phyloP scores from a whole-genome alignment of 345 rosid species.

The Litchi chinensis region DNA sequence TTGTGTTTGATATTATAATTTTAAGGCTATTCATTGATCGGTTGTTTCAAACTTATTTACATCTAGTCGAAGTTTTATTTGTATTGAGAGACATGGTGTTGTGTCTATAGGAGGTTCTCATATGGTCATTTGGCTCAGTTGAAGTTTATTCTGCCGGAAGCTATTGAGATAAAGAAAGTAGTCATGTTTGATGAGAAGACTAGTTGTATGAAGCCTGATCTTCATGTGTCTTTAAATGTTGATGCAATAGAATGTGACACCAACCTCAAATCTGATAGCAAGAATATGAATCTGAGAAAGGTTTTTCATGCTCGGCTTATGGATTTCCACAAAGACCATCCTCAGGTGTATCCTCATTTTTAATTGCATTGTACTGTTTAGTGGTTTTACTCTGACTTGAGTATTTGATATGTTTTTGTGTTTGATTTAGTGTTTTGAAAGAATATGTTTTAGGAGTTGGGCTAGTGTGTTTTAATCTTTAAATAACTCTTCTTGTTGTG shows the following conservation, averaged over 20 bases:
- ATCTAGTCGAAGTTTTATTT: no score
- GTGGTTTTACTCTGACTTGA: background rate
- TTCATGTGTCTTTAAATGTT: constrained; percentile 55
- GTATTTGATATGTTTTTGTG: background rate
- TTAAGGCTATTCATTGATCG: background rate
- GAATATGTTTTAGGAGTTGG: background rate
- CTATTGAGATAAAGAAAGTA: constrained; percentile 62
- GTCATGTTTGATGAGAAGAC: constrained; percentile 62
- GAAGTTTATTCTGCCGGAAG: constrained; percentile 82
- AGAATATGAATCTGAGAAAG: constrained; percentile 54
- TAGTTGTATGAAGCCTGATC: constrained; percentile 82
- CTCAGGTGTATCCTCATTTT: constrained; percentile 50
- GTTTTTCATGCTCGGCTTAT: constrained; percentile 60
- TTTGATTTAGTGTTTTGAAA: background rate
- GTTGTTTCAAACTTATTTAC: no score
- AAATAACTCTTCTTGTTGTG: background rate
- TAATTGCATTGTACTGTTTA: background rate
- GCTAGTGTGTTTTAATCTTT: background rate
- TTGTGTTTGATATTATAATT: background rate
- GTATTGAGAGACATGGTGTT: no score
- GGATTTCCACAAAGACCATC: constrained; percentile 59
- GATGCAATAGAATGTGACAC: constrained; percentile 46
- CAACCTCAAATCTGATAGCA: constrained; percentile 39
- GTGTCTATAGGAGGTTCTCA: constrained; percentile 69
- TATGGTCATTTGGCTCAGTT: constrained; percentile 66